Percentiles rank a stretch among this genome's conserved stretches.
phyloP scores from a whole-genome alignment of 345 rosid genomes.

The Pseudoturritis turrita region DNA sequence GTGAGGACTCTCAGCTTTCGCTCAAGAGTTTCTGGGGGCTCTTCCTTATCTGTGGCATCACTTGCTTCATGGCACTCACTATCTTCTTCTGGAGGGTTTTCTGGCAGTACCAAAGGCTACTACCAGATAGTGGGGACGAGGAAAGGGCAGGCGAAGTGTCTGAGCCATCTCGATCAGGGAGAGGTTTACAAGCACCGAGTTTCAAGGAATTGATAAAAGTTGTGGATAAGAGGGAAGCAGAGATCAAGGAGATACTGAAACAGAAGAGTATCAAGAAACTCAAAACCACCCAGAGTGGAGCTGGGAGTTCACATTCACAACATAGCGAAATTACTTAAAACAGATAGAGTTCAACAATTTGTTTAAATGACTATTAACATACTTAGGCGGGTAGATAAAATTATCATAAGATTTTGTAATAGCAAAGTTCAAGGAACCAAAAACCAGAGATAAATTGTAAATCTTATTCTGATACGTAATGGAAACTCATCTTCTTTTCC shows the following conservation, averaged over 20 bases:
- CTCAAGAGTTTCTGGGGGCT: conserved; percentile 92
- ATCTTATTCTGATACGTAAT: conserved; percentile 8
- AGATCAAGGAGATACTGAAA: conserved; percentile 53
- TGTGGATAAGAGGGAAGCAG: conserved; percentile 59
- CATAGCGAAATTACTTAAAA: conserved; percentile 5
- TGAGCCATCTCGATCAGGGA: conserved; percentile 44
- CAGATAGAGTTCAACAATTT: conserved; percentile 1
- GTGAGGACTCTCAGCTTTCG: conserved; percentile 53
- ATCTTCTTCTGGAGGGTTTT: conserved; percentile 56
- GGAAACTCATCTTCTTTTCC: background rate
- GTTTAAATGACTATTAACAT: conserved; percentile 14
- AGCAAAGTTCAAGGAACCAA: conserved; percentile 16
- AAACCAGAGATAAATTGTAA: conserved; percentile 7
- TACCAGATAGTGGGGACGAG: conserved; percentile 34
- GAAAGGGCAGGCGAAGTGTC: conserved; percentile 41
- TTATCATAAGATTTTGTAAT: conserved; percentile 27
- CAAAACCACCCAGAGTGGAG: conserved; percentile 36
- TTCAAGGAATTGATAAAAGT: conserved; percentile 46
- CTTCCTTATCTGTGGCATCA: conserved; percentile 80
- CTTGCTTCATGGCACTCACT: conserved; percentile 56
- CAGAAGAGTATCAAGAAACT: conserved; percentile 45
- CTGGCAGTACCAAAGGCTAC: conserved; percentile 58
- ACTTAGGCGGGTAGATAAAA: conserved; percentile 16
- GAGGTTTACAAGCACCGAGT: conserved; percentile 43
- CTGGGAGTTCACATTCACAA: conserved; percentile 32